A percentile compares a stretch with the other conserved stretches of the same genome.
Conservation (phyloP, 1,284 basidiomycete genomes). For the Moniliophthora roreri region DNA sequence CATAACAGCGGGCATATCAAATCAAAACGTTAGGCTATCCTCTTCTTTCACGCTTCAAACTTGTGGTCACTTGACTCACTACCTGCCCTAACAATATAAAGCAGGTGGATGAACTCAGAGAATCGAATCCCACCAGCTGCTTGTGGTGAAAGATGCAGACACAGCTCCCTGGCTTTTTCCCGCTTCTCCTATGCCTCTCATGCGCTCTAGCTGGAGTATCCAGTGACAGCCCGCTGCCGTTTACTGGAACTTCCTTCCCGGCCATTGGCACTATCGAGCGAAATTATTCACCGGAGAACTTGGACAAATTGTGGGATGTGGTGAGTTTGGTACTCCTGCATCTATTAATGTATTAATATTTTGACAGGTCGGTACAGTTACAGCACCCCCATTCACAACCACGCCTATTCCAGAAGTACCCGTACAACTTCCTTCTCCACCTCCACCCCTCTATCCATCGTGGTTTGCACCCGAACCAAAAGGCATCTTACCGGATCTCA, state of each 20-base stretch:
- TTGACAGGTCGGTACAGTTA: conserved; percentile 41
- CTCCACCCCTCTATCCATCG: conserved; percentile 42
- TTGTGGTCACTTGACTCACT: too few species aligned
- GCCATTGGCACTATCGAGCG: conserved; percentile 37
- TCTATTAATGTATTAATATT: not conserved
- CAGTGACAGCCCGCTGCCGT: too few species aligned
- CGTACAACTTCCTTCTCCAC: conserved; percentile 39
- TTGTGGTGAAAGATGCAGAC: too few species aligned
- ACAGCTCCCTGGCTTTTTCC: too few species aligned
- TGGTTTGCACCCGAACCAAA: conserved; percentile 43
- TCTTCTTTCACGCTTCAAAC: too few species aligned
- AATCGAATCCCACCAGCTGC: too few species aligned
- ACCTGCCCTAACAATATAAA: too few species aligned
- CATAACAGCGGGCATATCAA: too few species aligned
- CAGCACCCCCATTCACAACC: conserved; percentile 45
- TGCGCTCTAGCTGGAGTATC: too few species aligned
- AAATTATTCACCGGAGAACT: conserved; percentile 37
- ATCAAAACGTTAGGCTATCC: too few species aligned
- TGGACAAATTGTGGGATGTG: conserved; percentile 41
- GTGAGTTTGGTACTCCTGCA: conserved; percentile 25
- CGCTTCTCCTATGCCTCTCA: too few species aligned
- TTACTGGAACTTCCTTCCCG: conserved; percentile 26
- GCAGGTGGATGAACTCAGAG: too few species aligned
- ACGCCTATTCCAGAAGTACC: conserved; percentile 37
- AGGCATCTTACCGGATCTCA: conserved; percentile 37